Percentiles rank a stretch among this genome's conserved stretches.
Conservation (phyloP, 768 basidiomycete genomes). For the Hortiboletus flavorubellus region DNA sequence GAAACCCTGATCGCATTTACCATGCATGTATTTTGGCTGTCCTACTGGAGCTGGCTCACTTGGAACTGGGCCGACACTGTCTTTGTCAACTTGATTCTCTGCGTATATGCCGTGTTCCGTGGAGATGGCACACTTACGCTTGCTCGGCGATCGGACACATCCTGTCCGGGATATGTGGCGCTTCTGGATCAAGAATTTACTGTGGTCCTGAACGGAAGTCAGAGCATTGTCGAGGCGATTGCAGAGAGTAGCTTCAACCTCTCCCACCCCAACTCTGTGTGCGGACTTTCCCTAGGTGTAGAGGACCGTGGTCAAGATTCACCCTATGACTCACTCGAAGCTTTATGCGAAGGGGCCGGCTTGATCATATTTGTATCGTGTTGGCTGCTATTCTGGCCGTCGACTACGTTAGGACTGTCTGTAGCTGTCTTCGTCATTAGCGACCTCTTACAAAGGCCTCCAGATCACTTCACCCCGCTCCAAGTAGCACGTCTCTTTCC, state of each 20-base stretch:
- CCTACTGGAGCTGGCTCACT: too few species aligned
- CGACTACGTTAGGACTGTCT: background rate
- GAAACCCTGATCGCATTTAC: background rate
- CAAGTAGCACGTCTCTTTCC: background rate
- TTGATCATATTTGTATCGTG: background rate
- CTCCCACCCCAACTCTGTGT: background rate
- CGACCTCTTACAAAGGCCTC: background rate
- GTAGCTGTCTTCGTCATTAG: too few species aligned
- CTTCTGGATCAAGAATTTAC: constrained; percentile 1
- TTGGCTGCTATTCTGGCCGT: background rate
- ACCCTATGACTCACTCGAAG: background rate
- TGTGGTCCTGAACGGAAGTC: background rate
- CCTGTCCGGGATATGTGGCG: background rate
- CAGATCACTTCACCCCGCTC: background rate
- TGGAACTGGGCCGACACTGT: background rate
- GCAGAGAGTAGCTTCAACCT: background rate
- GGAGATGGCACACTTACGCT: constrained; percentile 4
- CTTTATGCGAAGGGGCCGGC: background rate
- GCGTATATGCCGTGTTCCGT: background rate
- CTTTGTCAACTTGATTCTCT: background rate
- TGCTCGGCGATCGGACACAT: background rate
- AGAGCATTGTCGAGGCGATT: background rate
- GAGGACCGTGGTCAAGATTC: background rate
- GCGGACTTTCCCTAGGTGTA: background rate
- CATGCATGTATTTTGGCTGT: background rate